Evolutionary conservation across 768 basidiomycete genomes (phyloP).

Genomic region (Tephrocybe sp.): DNA sequence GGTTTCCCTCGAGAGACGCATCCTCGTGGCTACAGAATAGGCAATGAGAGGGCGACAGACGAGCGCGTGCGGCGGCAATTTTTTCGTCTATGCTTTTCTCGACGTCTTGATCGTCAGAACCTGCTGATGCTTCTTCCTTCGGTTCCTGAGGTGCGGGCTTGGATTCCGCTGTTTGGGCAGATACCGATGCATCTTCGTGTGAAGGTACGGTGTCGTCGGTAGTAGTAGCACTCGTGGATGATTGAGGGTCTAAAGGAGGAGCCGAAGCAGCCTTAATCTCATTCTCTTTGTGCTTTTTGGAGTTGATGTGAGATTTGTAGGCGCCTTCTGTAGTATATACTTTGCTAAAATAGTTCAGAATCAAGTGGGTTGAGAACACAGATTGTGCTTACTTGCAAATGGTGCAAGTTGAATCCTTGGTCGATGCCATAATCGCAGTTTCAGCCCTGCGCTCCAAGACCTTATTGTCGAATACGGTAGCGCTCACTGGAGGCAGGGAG

Average conservation of each 20-base stretch:
- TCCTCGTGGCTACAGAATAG: conserved; percentile 76
- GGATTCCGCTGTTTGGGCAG: conserved; percentile 13
- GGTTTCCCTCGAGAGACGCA: conserved; percentile 56
- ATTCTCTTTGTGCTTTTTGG: conserved; percentile 86
- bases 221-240: neutral
- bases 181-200: conserved; percentile 1
- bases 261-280: conserved; percentile 44
- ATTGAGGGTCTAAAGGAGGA: conserved; percentile 2
- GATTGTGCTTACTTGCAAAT: conserved; percentile 73
- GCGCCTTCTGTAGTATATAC: conserved; percentile 87
- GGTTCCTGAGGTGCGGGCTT: conserved; percentile 16
- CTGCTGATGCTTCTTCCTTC: conserved; percentile 14
- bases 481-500: conserved; percentile 80
- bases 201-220: conserved; percentile 3
- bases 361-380: conserved; percentile 2
- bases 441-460: conserved; percentile 76
- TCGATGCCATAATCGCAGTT: conserved; percentile 64
- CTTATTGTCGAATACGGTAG: conserved; percentile 80
- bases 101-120: conserved; percentile 44
- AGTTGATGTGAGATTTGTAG: conserved; percentile 81
- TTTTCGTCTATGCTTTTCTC: conserved; percentile 66
- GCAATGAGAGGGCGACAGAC: conserved; percentile 64
- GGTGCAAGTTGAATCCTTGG: conserved; percentile 62
- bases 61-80: conserved; percentile 67
- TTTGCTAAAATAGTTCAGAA: conserved; percentile 53